Percentiles rank a stretch among this genome's conserved stretches.
phyloP scores from a whole-genome alignment of 108 stramenopile genomes.

The Chaetoceros tenuissimus region DNA sequence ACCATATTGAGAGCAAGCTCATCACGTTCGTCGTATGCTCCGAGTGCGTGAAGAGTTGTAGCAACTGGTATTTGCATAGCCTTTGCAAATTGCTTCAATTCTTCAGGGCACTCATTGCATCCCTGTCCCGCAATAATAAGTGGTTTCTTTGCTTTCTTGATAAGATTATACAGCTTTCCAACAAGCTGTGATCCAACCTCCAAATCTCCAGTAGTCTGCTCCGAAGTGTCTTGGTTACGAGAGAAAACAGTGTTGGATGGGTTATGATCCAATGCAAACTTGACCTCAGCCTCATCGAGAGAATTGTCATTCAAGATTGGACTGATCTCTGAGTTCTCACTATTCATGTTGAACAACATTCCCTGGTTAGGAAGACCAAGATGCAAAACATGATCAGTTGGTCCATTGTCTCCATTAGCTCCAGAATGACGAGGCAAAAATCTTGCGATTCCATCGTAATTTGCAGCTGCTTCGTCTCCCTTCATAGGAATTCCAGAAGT shows the following conservation, averaged over 20 bases:
- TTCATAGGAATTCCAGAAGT: slow-evolving; percentile 29
- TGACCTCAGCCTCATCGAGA: background rate
- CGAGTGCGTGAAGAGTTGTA: slow-evolving; percentile 81
- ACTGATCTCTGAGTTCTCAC: background rate
- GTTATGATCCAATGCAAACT: slow-evolving; percentile 26
- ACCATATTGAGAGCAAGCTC: slow-evolving; percentile 82
- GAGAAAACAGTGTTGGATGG: slow-evolving; percentile 46
- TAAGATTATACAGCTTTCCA: slow-evolving; percentile 51
- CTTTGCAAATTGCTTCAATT: slow-evolving; percentile 77
- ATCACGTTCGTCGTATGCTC: slow-evolving; percentile 78
- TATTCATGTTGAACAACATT: background rate
- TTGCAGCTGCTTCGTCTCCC: slow-evolving; percentile 1
- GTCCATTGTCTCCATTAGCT: background rate
- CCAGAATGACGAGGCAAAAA: background rate
- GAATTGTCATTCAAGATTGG: background rate
- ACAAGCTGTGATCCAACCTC: slow-evolving; percentile 14
- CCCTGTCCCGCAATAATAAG: slow-evolving; percentile 89
- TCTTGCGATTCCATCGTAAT: background rate
- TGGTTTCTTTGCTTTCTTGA: slow-evolving; percentile 75
- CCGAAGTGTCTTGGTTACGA: background rate
- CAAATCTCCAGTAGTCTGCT: background rate
- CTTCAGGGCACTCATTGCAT: slow-evolving; percentile 68
- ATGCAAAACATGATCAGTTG: background rate
- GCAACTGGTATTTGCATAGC: slow-evolving; percentile 82
- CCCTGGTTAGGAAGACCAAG: background rate